Percentiles rank a stretch among this genome's conserved stretches.
Evolutionary conservation across 495 filamentous ascomycete species (phyloP).

Genomic region (Penicillium chermesinum): DNA sequence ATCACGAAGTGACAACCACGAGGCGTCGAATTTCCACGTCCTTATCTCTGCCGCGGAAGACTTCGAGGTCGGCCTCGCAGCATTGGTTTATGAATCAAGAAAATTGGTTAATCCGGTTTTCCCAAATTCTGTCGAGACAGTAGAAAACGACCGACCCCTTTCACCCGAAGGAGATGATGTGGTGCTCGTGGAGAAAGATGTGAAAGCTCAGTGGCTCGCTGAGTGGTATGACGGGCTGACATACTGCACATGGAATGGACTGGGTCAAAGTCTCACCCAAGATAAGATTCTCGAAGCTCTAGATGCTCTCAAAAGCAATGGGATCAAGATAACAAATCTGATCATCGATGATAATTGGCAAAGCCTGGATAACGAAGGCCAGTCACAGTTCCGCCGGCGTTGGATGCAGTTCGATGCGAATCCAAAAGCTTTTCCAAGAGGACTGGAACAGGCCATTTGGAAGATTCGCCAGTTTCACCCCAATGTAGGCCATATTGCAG

Average conservation of each 20-base stretch:
- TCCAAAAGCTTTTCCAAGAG: slow-evolving; percentile 68
- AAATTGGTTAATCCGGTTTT: slow-evolving; percentile 50
- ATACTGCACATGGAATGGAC: slow-evolving; percentile 88
- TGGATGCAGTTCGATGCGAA: slow-evolving; percentile 82
- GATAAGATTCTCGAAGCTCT: slow-evolving; percentile 73
- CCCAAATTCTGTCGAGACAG: slow-evolving; percentile 2
- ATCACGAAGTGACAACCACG: slow-evolving; percentile 62
- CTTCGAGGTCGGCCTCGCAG: slow-evolving; percentile 73
- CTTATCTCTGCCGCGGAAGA: slow-evolving; percentile 67
- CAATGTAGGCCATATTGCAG: slow-evolving; percentile 76
- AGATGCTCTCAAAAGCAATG: slow-evolving; percentile 60
- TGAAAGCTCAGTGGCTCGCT: slow-evolving; percentile 66
- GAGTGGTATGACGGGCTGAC: slow-evolving; percentile 84
- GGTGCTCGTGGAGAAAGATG: slow-evolving; percentile 41
- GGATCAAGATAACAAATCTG: slow-evolving; percentile 70
- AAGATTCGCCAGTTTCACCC: slow-evolving; percentile 65
- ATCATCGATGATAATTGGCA: slow-evolving; percentile 99
- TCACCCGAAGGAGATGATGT: slow-evolving; percentile 37
- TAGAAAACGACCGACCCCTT: slow-evolving; percentile 14
- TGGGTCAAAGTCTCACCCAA: slow-evolving; percentile 77
- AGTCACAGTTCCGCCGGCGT: slow-evolving; percentile 46
- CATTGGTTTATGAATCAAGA: slow-evolving; percentile 81
- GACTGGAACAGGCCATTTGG: slow-evolving; percentile 62
- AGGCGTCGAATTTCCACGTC: slow-evolving; percentile 52
- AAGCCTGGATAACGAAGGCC: slow-evolving; percentile 57